These are phyloP conservation scores for Limtongia smithiae DNA, from an alignment of 805 yeast species.

Conservation along the genomic window DNA sequence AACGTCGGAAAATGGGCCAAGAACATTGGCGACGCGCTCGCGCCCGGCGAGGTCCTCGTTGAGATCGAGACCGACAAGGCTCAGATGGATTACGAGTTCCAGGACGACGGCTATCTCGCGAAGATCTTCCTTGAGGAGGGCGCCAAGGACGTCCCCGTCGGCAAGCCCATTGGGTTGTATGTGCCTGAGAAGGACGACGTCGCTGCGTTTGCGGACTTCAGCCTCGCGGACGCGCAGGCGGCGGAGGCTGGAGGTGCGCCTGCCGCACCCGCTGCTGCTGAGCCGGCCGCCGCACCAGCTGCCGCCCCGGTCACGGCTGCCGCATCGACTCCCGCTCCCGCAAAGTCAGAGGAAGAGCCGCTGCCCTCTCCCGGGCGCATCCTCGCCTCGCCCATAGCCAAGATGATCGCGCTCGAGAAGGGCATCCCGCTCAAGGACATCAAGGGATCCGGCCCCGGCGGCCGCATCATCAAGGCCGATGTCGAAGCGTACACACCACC, in stretches of 20 bases:
- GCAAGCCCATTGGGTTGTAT: constrained; percentile 93
- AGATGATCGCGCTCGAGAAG: constrained; percentile 84
- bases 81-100: constrained; percentile 96
- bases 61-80: constrained; percentile 98
- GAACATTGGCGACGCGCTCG: constrained; percentile 78
- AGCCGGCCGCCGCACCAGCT: constrained; percentile 31
- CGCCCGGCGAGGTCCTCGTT: constrained; percentile 92
- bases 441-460: constrained; percentile 91
- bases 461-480: constrained; percentile 89
- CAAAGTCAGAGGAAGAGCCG: constrained; percentile 38
- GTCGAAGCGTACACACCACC: constrained; percentile 66
- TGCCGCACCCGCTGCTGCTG: constrained; percentile 44
- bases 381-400: constrained; percentile 92
- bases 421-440: constrained; percentile 83
- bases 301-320: constrained; percentile 37
- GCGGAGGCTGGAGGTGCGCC: constrained; percentile 37
- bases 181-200: constrained; percentile 85
- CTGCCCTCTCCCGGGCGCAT: constrained; percentile 50
- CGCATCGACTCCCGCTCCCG: constrained; percentile 37
- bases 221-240: constrained; percentile 64
- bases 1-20: constrained; percentile 87
- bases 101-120: constrained; percentile 91
- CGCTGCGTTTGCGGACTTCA: constrained; percentile 80
- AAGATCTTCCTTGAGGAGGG: constrained; percentile 81
- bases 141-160: constrained; percentile 85